A percentile compares a stretch with the other conserved stretches of the same genome.
These are phyloP conservation scores for Leccinum arenicola DNA, from an alignment of 768 basidiomycete genomes.

Conservation along the genomic window DNA sequence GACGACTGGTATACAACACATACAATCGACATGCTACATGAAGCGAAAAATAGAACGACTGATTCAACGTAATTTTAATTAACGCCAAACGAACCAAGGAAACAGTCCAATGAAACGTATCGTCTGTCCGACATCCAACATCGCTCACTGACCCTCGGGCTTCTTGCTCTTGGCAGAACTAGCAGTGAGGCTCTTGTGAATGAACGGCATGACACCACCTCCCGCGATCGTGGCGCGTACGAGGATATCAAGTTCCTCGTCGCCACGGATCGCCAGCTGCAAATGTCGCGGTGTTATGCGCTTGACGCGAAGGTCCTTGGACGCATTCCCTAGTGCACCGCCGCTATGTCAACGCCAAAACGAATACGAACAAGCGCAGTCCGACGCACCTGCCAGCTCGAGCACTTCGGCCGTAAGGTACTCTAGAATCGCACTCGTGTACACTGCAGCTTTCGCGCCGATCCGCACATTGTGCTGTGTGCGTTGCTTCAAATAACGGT, in stretches of 20 bases:
- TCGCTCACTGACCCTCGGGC: constrained; percentile 32
- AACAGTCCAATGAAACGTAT: constrained; percentile 3
- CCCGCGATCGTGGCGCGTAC: constrained; percentile 93
- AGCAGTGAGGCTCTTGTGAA: constrained; percentile 76
- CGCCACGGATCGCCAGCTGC: constrained; percentile 94
- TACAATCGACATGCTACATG: constrained; percentile 14
- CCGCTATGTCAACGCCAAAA: background rate
- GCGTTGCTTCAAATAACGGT: constrained; percentile 88
- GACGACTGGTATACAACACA: constrained; percentile 7
- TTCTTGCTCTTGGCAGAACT: constrained; percentile 48
- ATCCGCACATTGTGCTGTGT: constrained; percentile 94
- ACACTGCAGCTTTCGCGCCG: constrained; percentile 96
- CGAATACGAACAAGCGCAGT: background rate
- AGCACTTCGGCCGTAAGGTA: constrained; percentile 96
- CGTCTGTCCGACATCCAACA: background rate
- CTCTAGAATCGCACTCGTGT: constrained; percentile 93
- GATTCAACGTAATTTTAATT: constrained; percentile 18
- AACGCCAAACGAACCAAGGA: background rate
- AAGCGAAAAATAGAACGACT: constrained; percentile 6
- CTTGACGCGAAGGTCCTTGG: constrained; percentile 95
- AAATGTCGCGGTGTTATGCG: constrained; percentile 96
- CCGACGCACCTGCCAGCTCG: constrained; percentile 80
- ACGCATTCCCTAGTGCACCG: constrained; percentile 74
- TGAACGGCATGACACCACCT: constrained; percentile 84
- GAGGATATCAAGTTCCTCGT: constrained; percentile 95